Evolutionary conservation across 2,329 filamentous ascomycete species (phyloP).

Genomic region (Aurifilum marmelostoma): DNA sequence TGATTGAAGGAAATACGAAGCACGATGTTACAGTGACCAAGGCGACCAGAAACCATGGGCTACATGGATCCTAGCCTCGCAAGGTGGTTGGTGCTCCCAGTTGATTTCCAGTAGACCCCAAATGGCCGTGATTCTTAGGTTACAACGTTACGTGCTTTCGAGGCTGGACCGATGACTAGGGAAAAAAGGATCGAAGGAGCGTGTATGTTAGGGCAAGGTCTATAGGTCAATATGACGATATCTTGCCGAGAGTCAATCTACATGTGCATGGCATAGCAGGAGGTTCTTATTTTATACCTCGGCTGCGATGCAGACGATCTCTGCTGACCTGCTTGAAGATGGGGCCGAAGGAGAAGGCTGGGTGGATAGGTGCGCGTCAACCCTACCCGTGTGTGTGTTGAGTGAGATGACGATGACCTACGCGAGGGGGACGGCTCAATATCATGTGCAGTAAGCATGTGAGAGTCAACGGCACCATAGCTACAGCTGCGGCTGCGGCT

Average conservation of each 20-base stretch:
- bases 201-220: background rate
- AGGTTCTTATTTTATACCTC: background rate
- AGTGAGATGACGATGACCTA: background rate
- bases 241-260: background rate
- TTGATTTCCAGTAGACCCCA: background rate
- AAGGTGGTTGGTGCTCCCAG: background rate
- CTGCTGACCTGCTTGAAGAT: background rate
- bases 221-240: background rate
- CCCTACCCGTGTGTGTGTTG: background rate
- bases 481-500: background rate
- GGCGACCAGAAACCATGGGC: background rate
- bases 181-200: background rate
- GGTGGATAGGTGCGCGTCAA: background rate
- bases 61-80: background rate
- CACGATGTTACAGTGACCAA: background rate
- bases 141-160: background rate
- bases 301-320: background rate
- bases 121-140: background rate
- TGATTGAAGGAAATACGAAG: background rate
- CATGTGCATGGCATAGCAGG: background rate
- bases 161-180: background rate
- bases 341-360: background rate
- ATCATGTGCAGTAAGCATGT: conserved; percentile 1
- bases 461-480: background rate
- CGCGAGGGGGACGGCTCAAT: background rate